These are phyloP conservation scores for Barnettozyma sp. DNA, from an alignment of 805 yeast species.

Conservation along the genomic window DNA sequence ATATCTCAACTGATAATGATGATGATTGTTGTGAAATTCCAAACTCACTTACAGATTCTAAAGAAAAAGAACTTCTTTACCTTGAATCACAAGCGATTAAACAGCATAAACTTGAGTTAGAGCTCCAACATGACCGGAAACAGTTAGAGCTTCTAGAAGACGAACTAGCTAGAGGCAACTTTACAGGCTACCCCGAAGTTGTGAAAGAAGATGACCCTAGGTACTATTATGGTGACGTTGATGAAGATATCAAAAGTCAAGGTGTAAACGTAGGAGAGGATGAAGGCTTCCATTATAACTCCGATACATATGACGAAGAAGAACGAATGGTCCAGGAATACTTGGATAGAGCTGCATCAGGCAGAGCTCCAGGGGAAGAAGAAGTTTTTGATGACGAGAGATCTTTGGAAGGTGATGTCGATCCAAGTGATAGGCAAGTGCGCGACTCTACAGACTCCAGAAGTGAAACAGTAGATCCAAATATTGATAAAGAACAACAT, in stretches of 20 bases:
- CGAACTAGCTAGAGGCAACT: slow-evolving; percentile 3
- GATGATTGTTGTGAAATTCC: neutral
- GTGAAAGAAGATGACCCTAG: neutral
- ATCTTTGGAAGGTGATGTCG: slow-evolving; percentile 14
- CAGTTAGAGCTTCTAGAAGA: slow-evolving; percentile 7
- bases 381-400: slow-evolving; percentile 10
- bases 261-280: neutral
- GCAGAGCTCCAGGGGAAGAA: slow-evolving; percentile 19
- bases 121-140: slow-evolving; percentile 6
- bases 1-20: slow-evolving; percentile 13
- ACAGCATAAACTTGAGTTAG: slow-evolving; percentile 4
- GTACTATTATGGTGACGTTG: slow-evolving; percentile 1
- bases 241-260: slow-evolving; percentile 26
- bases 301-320: slow-evolving; percentile 21
- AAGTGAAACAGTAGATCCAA: slow-evolving; percentile 31
- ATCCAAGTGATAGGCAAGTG: slow-evolving; percentile 9
- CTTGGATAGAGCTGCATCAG: slow-evolving; percentile 8
- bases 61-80: slow-evolving; percentile 1
- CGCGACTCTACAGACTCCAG: slow-evolving; percentile 21
- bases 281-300: too few relatives aligned
- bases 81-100: slow-evolving; percentile 4
- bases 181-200: neutral
- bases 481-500: slow-evolving; percentile 53
- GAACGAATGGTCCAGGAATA: slow-evolving; percentile 16
- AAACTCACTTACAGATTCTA: neutral